Conservation (phyloP, 306 rosid species). For the Begonia peltatifolia region DNA sequence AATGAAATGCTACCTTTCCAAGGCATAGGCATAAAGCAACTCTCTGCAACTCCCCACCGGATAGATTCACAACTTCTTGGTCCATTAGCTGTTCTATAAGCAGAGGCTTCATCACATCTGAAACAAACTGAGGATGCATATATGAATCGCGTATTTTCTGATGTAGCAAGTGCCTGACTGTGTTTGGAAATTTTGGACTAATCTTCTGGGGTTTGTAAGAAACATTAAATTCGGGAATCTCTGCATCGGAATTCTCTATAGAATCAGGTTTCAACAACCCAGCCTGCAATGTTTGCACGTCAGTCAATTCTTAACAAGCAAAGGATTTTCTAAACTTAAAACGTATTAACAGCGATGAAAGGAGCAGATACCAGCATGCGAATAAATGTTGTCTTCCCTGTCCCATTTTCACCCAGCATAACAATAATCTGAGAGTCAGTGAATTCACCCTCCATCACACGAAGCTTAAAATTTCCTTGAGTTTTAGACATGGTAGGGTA, state of each 20-base stretch:
- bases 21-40: constrained; percentile 93
- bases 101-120: constrained; percentile 98
- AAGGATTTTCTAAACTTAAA: not conserved
- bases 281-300: constrained; percentile 41
- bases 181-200: constrained; percentile 70
- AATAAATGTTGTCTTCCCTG: constrained; percentile 95
- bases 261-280: constrained; percentile 86
- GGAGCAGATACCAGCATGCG: constrained; percentile 77
- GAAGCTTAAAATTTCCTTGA: constrained; percentile 77
- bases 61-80: constrained; percentile 90
- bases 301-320: constrained; percentile 2
- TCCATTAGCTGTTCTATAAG: constrained; percentile 97
- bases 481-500: constrained; percentile 92
- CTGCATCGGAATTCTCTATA: constrained; percentile 53
- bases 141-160: constrained; percentile 73
- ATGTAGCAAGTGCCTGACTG: constrained; percentile 77
- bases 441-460: constrained; percentile 82
- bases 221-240: constrained; percentile 91
- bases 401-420: constrained; percentile 98
- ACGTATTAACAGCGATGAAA: no score
- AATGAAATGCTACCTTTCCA: constrained; percentile 48
- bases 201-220: constrained; percentile 98
- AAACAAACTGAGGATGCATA: constrained; percentile 83
- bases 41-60: constrained; percentile 99
- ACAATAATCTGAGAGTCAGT: constrained; percentile 97